Conservation (phyloP, 345 rosid species). For the Citrus unshiu region DNA sequence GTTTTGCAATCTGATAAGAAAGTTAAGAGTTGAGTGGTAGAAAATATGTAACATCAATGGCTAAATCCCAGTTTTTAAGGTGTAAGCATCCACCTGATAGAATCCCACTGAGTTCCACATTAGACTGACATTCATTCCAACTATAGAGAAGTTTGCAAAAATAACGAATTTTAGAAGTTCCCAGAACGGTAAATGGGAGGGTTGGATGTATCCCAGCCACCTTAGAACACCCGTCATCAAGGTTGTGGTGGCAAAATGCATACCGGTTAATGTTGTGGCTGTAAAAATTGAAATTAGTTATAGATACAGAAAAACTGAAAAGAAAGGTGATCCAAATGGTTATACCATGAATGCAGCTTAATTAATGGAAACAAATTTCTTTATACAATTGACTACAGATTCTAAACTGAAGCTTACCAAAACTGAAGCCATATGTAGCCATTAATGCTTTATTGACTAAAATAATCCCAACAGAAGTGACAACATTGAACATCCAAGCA, state of each 20-base stretch:
- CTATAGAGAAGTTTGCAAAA: constrained; percentile 90
- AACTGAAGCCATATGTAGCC: constrained; percentile 97
- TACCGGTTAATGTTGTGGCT: constrained; percentile 96
- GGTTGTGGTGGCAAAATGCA: constrained; percentile 89
- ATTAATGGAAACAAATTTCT: background rate
- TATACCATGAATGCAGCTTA: background rate
- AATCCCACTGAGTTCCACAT: constrained; percentile 99
- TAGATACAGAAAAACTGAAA: background rate
- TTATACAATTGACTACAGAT: background rate
- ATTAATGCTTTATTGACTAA: constrained; percentile 94
- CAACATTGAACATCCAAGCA: constrained; percentile 98
- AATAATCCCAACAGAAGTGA: constrained; percentile 94
- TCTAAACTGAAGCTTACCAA: constrained; percentile 44
- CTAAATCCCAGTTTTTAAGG: background rate
- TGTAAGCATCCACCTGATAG: constrained; percentile 63
- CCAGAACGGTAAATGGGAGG: constrained; percentile 78
- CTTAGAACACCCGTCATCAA: constrained; percentile 67
- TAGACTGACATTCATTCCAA: constrained; percentile 97
- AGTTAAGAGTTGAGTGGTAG: background rate
- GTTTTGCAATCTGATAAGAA: constrained; percentile 76
- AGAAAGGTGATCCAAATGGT: background rate
- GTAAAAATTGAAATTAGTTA: constrained; percentile 25
- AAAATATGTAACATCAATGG: constrained; percentile 13
- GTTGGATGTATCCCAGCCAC: constrained; percentile 90
- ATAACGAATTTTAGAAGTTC: constrained; percentile 82